These are phyloP conservation scores for Simplicillium sp. DNA, from an alignment of 2,329 filamentous ascomycete genomes.

Conservation along the genomic window DNA sequence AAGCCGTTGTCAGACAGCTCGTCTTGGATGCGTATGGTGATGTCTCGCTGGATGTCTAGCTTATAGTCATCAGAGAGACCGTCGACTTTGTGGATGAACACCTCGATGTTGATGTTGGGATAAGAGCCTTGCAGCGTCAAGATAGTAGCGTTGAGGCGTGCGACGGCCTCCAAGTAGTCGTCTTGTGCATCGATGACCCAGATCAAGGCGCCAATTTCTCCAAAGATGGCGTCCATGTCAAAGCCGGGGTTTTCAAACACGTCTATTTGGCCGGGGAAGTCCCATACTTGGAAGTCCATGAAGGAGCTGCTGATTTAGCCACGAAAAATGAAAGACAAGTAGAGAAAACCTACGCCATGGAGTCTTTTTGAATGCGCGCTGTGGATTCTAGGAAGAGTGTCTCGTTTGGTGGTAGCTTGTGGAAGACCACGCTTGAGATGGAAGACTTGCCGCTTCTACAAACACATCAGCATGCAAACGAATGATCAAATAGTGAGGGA, in stretches of 20 bases:
- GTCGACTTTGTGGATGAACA: slow-evolving; percentile 98
- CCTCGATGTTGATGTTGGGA: slow-evolving; percentile 91
- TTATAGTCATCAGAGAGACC: slow-evolving; percentile 96
- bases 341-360: slow-evolving; percentile 83
- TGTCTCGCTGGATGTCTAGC: slow-evolving; percentile 90
- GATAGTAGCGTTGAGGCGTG: slow-evolving; percentile 79
- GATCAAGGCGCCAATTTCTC: slow-evolving; percentile 85
- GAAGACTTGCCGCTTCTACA: slow-evolving; percentile 92
- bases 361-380: slow-evolving; percentile 86
- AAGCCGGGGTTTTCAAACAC: slow-evolving; percentile 79
- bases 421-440: slow-evolving; percentile 97
- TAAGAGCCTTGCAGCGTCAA: slow-evolving; percentile 81
- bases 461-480: background rate
- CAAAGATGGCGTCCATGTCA: slow-evolving; percentile 88
- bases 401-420: slow-evolving; percentile 93
- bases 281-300: slow-evolving; percentile 98
- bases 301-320: slow-evolving; percentile 58
- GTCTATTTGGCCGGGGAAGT: slow-evolving; percentile 91
- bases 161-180: slow-evolving; percentile 88
- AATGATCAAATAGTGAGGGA: no score
- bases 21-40: slow-evolving; percentile 92
- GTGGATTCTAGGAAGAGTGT: slow-evolving; percentile 95
- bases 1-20: slow-evolving; percentile 89
- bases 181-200: slow-evolving; percentile 99
- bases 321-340: no score